These are phyloP conservation scores for Solanum clarkiae DNA, from an alignment of 257 asterid genomes.

Conservation along the genomic window DNA sequence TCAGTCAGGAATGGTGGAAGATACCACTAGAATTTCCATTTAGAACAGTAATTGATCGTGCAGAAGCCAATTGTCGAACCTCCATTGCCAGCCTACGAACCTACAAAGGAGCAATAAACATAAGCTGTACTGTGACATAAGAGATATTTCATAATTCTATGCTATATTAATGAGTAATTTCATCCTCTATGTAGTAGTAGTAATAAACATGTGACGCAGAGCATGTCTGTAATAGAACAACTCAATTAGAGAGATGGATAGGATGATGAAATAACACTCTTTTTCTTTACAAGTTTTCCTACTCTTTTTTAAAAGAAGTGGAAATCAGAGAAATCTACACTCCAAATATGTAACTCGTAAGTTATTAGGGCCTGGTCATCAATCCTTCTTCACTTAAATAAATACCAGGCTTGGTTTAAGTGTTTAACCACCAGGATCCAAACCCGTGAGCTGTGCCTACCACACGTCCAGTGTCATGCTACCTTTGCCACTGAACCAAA, in stretches of 20 bases:
- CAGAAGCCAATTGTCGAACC: constrained; percentile 47
- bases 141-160: neutral
- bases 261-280: neutral
- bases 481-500: neutral
- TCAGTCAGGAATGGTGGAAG: neutral
- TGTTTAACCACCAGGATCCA: neutral
- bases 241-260: neutral
- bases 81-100: constrained; percentile 67
- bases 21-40: constrained; percentile 50
- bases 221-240: neutral
- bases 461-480: neutral
- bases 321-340: neutral
- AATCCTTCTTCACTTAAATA: neutral
- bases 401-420: neutral
- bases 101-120: constrained; percentile 16
- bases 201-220: neutral
- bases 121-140: neutral
- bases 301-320: neutral
- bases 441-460: neutral
- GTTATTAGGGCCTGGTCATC: neutral
- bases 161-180: too few relatives aligned
- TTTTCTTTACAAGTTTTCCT: neutral
- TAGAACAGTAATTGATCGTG: constrained; percentile 50
- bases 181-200: neutral
- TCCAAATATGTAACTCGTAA: neutral